Evolutionary conservation across 345 rosid genomes (phyloP).

Genomic region (Populus nigra): DNA sequence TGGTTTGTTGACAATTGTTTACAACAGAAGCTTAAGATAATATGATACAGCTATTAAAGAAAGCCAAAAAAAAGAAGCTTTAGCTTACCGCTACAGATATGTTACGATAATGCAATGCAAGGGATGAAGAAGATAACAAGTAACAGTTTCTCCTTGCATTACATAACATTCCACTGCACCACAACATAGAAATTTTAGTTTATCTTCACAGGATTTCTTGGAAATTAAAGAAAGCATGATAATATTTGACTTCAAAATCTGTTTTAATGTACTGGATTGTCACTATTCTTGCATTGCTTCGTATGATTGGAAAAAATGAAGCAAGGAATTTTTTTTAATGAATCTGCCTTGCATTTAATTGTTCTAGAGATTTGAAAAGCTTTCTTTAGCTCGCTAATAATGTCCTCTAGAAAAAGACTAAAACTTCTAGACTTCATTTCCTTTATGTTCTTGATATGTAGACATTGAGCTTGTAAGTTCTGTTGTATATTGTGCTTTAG

Average conservation of each 20-base stretch:
- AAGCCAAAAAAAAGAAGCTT: not conserved
- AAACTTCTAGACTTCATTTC: not conserved
- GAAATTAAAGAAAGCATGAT: slow-evolving; percentile 2
- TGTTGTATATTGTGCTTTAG: not conserved
- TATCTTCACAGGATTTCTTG: not conserved
- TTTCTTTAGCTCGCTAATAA: not conserved
- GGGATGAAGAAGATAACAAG: not conserved
- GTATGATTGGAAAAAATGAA: not conserved
- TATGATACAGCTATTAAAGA: not conserved
- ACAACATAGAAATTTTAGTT: not conserved
- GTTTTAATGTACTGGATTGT: not conserved
- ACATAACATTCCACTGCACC: not conserved
- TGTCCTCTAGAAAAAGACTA: not conserved
- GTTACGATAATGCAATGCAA: not conserved
- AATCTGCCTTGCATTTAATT: not conserved
- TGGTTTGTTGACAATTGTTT: not conserved
- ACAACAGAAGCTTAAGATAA: not conserved
- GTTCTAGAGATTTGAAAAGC: not conserved
- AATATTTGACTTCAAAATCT: not conserved
- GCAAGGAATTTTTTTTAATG: not conserved
- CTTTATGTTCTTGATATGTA: not conserved
- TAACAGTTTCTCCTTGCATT: not conserved
- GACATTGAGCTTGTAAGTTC: not conserved
- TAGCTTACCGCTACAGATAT: not conserved
- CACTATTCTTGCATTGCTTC: not conserved